Percentiles rank a stretch among this genome's conserved stretches.
These are phyloP conservation scores for Seminavis robusta DNA, from an alignment of 108 stramenopile species.

Conservation along the genomic window DNA sequence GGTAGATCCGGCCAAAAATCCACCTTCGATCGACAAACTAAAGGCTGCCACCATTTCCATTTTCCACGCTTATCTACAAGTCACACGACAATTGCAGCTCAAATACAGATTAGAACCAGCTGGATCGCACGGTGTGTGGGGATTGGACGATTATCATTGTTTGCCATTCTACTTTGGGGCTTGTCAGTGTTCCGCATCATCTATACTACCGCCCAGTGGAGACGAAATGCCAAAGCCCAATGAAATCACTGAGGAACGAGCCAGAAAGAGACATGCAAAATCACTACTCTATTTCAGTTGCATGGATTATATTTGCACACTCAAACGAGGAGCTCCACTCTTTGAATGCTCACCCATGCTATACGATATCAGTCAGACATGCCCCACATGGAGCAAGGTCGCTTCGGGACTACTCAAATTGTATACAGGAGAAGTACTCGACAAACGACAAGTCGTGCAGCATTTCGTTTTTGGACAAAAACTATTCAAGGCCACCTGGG, in stretches of 20 bases:
- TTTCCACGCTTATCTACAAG: slow-evolving; percentile 65
- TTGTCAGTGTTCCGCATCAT: slow-evolving; percentile 47
- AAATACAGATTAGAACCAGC: slow-evolving; percentile 95
- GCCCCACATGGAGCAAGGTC: slow-evolving; percentile 83
- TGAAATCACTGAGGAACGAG: slow-evolving; percentile 20
- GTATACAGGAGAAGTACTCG: slow-evolving; percentile 91
- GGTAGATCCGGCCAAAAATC: slow-evolving; percentile 7
- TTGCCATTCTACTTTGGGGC: slow-evolving; percentile 94
- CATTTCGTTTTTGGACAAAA: slow-evolving; percentile 95
- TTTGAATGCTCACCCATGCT: slow-evolving; percentile 94
- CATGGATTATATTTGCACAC: slow-evolving; percentile 75
- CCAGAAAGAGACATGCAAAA: background rate
- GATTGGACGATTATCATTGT: slow-evolving; percentile 96
- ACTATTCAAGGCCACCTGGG: slow-evolving; percentile 67
- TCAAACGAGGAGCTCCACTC: slow-evolving; percentile 89
- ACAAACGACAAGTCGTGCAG: slow-evolving; percentile 92
- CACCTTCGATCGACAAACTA: slow-evolving; percentile 33
- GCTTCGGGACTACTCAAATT: slow-evolving; percentile 69
- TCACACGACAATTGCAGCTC: slow-evolving; percentile 72
- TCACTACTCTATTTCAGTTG: slow-evolving; percentile 73
- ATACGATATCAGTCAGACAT: slow-evolving; percentile 74
- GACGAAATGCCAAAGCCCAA: slow-evolving; percentile 8
- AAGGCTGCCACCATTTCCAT: slow-evolving; percentile 59
- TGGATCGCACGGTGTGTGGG: slow-evolving; percentile 95
- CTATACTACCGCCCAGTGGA: background rate